phyloP scores from a whole-genome alignment of 352 stramenopile genomes.

The Phytophthora quininea region DNA sequence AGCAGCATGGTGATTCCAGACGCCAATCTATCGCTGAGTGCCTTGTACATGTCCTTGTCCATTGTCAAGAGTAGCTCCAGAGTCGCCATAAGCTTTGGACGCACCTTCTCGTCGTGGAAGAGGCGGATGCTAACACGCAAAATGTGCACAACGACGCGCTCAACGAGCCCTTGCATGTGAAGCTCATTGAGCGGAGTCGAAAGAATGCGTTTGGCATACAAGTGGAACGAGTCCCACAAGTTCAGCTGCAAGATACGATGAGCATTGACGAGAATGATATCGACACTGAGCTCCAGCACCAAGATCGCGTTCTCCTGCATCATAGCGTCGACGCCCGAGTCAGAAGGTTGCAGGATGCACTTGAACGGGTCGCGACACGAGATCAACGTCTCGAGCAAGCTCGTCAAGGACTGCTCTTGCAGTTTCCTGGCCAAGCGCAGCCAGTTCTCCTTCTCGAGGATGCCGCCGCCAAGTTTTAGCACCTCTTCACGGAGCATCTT shows the following conservation, averaged over 20 bases:
- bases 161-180: constrained; percentile 76
- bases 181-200: constrained; percentile 77
- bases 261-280: constrained; percentile 86
- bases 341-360: constrained; percentile 63
- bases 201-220: constrained; percentile 79
- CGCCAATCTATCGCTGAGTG: constrained; percentile 78
- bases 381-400: constrained; percentile 77
- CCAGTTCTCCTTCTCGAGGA: constrained; percentile 90
- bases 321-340: constrained; percentile 73
- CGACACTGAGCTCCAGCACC: constrained; percentile 83
- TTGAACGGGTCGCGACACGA: constrained; percentile 82
- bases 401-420: constrained; percentile 62
- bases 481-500: constrained; percentile 81
- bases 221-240: constrained; percentile 82
- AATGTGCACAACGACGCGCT: constrained; percentile 88
- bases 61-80: constrained; percentile 75
- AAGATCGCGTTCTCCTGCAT: constrained; percentile 90
- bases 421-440: constrained; percentile 82
- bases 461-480: constrained; percentile 64
- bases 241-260: constrained; percentile 76
- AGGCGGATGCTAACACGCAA: constrained; percentile 85
- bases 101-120: constrained; percentile 85
- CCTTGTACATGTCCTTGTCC: constrained; percentile 84
- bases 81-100: constrained; percentile 82
- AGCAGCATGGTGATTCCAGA: constrained; percentile 85